Percentiles rank a stretch among this genome's conserved stretches.
Evolutionary conservation across 805 yeast genomes (phyloP).

Genomic region (Cyberlindnera xylosilytica): DNA sequence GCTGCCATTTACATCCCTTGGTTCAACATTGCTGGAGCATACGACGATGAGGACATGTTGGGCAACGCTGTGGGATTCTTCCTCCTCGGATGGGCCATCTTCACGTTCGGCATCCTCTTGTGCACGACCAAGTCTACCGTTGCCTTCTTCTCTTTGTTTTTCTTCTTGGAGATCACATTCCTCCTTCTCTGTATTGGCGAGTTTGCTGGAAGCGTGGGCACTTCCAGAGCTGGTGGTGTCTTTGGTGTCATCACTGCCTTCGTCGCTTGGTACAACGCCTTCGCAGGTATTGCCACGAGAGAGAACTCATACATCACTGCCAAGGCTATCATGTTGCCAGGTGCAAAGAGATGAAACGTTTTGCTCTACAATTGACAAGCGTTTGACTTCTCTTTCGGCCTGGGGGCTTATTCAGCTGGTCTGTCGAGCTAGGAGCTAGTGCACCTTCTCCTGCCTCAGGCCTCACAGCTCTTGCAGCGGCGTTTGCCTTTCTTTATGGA

Average conservation of each 20-base stretch:
- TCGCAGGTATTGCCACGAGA: constrained; percentile 55
- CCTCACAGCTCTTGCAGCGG: no score
- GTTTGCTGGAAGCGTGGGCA: constrained; percentile 39
- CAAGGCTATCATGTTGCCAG: constrained; percentile 33
- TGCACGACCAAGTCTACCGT: constrained; percentile 64
- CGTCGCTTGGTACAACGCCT: constrained; percentile 59
- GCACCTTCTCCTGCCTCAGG: no score
- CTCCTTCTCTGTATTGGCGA: constrained; percentile 51
- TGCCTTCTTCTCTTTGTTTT: constrained; percentile 56
- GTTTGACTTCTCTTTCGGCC: no score
- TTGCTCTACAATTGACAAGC: no score
- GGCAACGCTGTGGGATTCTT: constrained; percentile 56
- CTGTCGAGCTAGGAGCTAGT: not conserved
- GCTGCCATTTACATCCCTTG: constrained; percentile 57
- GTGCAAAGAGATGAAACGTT: no score
- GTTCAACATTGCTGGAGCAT: constrained; percentile 59
- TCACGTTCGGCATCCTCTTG: constrained; percentile 50
- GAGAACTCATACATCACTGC: constrained; percentile 45
- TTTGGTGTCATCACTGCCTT: constrained; percentile 51
- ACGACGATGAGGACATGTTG: constrained; percentile 36
- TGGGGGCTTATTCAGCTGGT: not conserved
- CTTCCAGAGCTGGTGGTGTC: constrained; percentile 53
- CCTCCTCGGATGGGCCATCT: constrained; percentile 59
- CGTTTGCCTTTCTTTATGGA: not conserved
- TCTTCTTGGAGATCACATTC: constrained; percentile 52